Percentiles rank a stretch among this genome's conserved stretches.
phyloP scores from a whole-genome alignment of 2,329 filamentous ascomycete genomes.

The Sordariomycetes sp. region DNA sequence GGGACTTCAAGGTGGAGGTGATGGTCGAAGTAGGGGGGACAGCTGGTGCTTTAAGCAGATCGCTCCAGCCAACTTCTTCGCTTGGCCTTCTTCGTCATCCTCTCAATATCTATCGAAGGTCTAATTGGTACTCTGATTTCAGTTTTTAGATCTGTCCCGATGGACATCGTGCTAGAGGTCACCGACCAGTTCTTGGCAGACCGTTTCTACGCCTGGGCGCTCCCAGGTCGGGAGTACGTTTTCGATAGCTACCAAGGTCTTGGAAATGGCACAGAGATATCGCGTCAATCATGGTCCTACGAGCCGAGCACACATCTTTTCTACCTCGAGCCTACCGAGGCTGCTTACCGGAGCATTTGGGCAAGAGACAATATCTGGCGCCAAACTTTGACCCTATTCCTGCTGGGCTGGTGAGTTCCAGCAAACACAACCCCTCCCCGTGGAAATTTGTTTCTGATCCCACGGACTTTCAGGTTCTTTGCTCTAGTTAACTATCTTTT shows the following conservation, averaged over 20 bases:
- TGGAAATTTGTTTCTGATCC: background rate
- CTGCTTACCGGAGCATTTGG: constrained; percentile 18
- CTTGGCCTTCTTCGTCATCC: too few relatives aligned
- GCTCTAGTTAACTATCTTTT: constrained; percentile 45
- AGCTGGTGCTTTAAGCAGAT: too few relatives aligned
- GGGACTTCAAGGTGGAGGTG: too few relatives aligned
- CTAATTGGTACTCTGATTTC: background rate
- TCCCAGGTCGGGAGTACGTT: constrained; percentile 35
- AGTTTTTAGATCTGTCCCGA: constrained; percentile 31
- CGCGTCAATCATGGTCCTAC: constrained; percentile 42
- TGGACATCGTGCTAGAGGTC: constrained; percentile 87
- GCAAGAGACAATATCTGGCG: constrained; percentile 30
- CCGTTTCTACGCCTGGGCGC: constrained; percentile 60
- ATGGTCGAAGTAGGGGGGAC: too few relatives aligned
- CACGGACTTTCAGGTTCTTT: constrained; percentile 3
- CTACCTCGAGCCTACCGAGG: constrained; percentile 7
- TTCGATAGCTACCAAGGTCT: background rate
- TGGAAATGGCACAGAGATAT: background rate
- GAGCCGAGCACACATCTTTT: constrained; percentile 50
- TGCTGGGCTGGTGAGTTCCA: constrained; percentile 23
- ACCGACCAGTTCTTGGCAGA: constrained; percentile 77
- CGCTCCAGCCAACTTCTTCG: too few relatives aligned
- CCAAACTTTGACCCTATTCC: constrained; percentile 25
- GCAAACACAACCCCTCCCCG: background rate
- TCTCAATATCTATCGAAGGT: too few relatives aligned